Base-by-base conservation (phyloP, 768 basidiomycete genomes). In the Tulasnella sp. region DNA sequence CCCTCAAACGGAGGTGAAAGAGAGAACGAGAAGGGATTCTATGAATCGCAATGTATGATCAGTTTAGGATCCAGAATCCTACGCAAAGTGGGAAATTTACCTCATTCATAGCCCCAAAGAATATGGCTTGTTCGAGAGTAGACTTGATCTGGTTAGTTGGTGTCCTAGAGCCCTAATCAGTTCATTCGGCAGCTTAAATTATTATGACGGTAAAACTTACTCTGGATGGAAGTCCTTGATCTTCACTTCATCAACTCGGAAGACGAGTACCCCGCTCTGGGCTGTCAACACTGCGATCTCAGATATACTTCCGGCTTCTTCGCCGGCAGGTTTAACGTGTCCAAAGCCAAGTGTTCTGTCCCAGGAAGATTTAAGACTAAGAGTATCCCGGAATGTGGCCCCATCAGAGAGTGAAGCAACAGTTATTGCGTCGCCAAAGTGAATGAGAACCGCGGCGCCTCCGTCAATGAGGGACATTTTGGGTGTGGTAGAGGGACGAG, bases 21-120 rank as follows among this genome's bases (percentile, higher is more conserved):
- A 8, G 42, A 40, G 42, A 53, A 53, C 34, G 46, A 39, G 29
- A 56, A 56, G 28, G 55, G 55, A 40, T 56, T 56, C 55, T 56
- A 47, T 53, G 12, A 20, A 39, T 29, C 33, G 25, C 19, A 1
- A 32, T 5, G 41, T 44, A 39, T 31, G 32, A 6, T 15, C 31
- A 19, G 22, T 13, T 13, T n/a, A n/a, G 33, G 8, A 19, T 28
- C 25, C 3, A 3, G 15, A 34, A 10, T 20, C 16, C 4, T 10
- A 4, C 2, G 3, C 34, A 29, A n/a, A 45, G 10, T 5, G 34
- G 24, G 16, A 10, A 15, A 9, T 37, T 10, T 33, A 55, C 55
- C 28, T 56, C 53, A 20, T 24, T 20, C 25, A 24, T 44, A 13
- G 55, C 31, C n/a, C 55, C 55, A 42, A 55, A 56, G 45, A 55